Conservation (phyloP, 371 early-diverging fungal genomes). For the Mucor velutinosus region DNA sequence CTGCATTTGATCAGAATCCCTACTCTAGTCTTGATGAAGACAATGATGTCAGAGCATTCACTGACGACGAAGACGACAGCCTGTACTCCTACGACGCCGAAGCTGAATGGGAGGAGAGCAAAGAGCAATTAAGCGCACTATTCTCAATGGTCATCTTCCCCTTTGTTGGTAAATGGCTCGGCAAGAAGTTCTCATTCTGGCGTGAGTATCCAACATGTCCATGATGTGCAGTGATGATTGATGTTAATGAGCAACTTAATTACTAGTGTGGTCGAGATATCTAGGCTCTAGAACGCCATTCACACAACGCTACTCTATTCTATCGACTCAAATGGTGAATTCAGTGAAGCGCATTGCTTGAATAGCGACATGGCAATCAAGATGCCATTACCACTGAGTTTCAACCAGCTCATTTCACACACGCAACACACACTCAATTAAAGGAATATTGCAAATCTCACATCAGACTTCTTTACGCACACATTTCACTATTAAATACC, state of each 20-base stretch:
- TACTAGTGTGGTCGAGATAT: slow-evolving; percentile 19
- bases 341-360: slow-evolving; percentile 16
- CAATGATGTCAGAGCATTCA: slow-evolving; percentile 17
- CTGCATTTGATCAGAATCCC: slow-evolving; percentile 18
- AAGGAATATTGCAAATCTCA: neutral
- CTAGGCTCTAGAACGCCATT: slow-evolving; percentile 11
- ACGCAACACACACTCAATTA: neutral
- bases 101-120: slow-evolving; percentile 67
- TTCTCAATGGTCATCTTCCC: slow-evolving; percentile 64
- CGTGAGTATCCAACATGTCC: slow-evolving; percentile 29
- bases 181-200: slow-evolving; percentile 63
- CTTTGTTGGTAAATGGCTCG: slow-evolving; percentile 61
- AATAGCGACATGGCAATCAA: neutral
- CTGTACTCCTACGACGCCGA: slow-evolving; percentile 53
- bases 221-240: neutral
- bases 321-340: slow-evolving; percentile 16
- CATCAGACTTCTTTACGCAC: neutral
- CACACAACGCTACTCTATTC: slow-evolving; percentile 1
- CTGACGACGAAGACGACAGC: slow-evolving; percentile 25
- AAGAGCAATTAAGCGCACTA: slow-evolving; percentile 55
- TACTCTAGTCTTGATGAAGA: slow-evolving; percentile 34
- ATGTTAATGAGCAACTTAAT: neutral
- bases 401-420: neutral
- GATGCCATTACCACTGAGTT: neutral
- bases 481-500: neutral